Evolutionary conservation across 1,284 basidiomycete species (phyloP).

Genomic region (Sporisorium reilianum): DNA sequence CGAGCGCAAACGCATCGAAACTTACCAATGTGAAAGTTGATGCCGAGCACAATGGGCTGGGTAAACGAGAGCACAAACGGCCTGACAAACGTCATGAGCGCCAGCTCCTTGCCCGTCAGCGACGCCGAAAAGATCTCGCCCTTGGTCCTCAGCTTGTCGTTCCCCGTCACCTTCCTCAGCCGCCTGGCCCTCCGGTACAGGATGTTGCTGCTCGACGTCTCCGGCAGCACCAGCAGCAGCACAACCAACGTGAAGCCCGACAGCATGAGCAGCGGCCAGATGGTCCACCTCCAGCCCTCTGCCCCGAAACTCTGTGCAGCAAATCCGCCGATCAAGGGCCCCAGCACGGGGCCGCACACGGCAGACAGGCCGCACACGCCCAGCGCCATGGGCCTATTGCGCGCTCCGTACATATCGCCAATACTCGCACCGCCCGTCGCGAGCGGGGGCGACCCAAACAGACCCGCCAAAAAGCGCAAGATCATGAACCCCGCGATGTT

Average conservation of each 20-base stretch:
- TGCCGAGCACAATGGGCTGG: conserved; percentile 48
- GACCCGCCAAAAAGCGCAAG: conserved; percentile 56
- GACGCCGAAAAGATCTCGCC: conserved; percentile 64
- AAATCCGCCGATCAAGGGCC: conserved; percentile 59
- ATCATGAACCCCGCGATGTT: conserved; percentile 52
- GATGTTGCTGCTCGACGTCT: conserved; percentile 69
- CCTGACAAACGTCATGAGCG: conserved; percentile 53
- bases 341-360: conserved; percentile 51
- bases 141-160: conserved; percentile 65
- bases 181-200: conserved; percentile 68
- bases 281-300: conserved; percentile 61
- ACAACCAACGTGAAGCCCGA: conserved; percentile 60
- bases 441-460: conserved; percentile 57
- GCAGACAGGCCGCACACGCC: conserved; percentile 55
- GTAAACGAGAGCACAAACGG: conserved; percentile 58
- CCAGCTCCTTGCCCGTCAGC: conserved; percentile 49
- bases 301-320: conserved; percentile 38
- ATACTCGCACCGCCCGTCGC: conserved; percentile 62
- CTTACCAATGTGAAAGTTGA: conserved; percentile 61
- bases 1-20: too few species aligned
- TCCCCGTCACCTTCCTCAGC: conserved; percentile 69
- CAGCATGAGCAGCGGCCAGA: conserved; percentile 69
- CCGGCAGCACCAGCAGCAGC: conserved; percentile 67
- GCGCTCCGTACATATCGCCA: conserved; percentile 43
- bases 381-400: conserved; percentile 37